Evolutionary conservation across 768 basidiomycete genomes (phyloP).

Genomic region (Macrolepiota albuminosa): DNA sequence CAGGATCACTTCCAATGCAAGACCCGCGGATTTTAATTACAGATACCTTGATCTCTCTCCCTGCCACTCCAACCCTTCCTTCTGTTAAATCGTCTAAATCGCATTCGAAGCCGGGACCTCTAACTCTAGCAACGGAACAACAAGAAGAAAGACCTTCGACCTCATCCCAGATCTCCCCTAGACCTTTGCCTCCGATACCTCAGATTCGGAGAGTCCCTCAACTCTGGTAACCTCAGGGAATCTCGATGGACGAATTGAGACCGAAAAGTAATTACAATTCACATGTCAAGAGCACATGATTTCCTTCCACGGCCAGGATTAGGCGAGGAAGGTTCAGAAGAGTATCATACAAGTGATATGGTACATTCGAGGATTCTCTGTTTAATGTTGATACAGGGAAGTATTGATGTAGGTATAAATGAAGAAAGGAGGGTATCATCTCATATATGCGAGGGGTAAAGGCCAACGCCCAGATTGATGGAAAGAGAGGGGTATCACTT

Average conservation of each 20-base stretch:
- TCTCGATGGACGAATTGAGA: neutral
- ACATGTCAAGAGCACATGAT: neutral
- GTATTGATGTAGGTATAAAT: neutral
- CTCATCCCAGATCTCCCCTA: neutral
- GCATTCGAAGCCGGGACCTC: neutral
- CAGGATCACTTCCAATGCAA: neutral
- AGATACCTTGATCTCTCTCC: neutral
- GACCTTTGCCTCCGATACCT: conserved; percentile 3
- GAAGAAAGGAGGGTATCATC: neutral
- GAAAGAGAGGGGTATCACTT: neutral
- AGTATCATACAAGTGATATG: neutral
- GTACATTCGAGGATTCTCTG: neutral
- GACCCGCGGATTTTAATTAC: neutral
- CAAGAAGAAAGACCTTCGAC: neutral
- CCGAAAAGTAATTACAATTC: neutral
- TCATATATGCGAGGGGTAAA: neutral
- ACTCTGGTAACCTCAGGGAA: too few species aligned
- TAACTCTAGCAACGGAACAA: neutral
- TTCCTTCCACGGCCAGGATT: neutral
- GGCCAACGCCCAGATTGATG: too few species aligned
- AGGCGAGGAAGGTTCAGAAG: neutral
- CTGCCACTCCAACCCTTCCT: neutral
- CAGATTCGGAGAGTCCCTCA: neutral
- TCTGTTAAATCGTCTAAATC: neutral
- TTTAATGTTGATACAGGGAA: neutral